Evolutionary conservation across 768 basidiomycete genomes (phyloP).

Genomic region (Termitomyces heimii): DNA sequence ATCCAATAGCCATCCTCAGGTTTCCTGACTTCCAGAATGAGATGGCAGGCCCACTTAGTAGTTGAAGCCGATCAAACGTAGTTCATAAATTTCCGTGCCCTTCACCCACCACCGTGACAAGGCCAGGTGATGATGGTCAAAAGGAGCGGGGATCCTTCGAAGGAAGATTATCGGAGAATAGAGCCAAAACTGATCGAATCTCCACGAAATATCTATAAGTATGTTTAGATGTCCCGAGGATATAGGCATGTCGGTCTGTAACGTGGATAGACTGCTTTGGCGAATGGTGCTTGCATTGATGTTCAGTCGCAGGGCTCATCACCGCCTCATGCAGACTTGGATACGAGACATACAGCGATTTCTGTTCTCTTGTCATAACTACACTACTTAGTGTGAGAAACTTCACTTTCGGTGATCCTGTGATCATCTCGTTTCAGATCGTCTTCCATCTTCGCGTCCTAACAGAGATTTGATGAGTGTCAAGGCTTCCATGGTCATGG

Average conservation of each 20-base stretch:
- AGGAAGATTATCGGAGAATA: not conserved
- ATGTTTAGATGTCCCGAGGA: not conserved
- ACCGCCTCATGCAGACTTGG: too few species aligned
- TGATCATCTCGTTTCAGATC: not conserved
- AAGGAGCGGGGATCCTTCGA: not conserved
- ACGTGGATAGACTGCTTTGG: not conserved
- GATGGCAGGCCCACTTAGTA: not conserved
- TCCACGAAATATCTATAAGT: not conserved
- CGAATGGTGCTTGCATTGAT: too few species aligned
- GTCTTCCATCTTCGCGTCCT: not conserved
- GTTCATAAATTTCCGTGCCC: not conserved
- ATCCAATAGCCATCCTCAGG: not conserved
- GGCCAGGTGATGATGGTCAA: not conserved
- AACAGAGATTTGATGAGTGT: too few species aligned
- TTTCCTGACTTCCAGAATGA: not conserved
- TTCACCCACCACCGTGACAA: not conserved
- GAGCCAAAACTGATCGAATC: not conserved
- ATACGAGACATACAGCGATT: too few species aligned
- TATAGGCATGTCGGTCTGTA: not conserved
- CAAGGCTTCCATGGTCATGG: too few species aligned
- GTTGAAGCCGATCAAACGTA: not conserved
- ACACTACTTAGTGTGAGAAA: too few species aligned
- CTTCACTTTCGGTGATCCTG: not conserved
- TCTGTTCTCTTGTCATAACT: too few species aligned
- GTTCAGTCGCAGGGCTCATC: too few species aligned